phyloP scores from a whole-genome alignment of 2,329 filamentous ascomycete genomes.

The Aspergillus vadensis region DNA sequence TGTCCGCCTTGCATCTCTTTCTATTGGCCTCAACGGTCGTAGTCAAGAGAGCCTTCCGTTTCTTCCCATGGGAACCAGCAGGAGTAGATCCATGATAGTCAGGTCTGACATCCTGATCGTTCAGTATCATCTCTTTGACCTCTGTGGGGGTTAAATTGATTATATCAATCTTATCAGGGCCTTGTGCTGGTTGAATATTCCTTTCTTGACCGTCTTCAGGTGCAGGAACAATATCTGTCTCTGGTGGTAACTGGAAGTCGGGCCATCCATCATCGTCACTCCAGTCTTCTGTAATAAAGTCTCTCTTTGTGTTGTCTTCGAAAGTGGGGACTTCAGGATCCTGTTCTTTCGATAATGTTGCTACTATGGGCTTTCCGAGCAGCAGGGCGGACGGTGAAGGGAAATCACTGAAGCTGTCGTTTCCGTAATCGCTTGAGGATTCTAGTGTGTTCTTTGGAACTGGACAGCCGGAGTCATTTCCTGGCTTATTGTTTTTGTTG shows the following conservation, averaged over 20 bases:
- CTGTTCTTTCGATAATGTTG: neutral
- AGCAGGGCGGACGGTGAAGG: constrained; percentile 40
- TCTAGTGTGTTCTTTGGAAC: constrained; percentile 13
- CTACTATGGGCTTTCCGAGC: constrained; percentile 8
- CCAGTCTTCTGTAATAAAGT: neutral
- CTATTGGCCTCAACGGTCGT: too few relatives aligned
- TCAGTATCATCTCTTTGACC: too few relatives aligned
- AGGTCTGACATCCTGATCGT: neutral
- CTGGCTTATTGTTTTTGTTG: neutral
- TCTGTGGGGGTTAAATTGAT: too few relatives aligned
- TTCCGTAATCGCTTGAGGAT: constrained; percentile 38
- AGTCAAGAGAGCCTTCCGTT: neutral
- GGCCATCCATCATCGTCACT: constrained; percentile 4
- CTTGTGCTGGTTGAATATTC: neutral
- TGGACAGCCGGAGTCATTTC: neutral
- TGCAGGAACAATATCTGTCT: neutral
- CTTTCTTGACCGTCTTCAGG: neutral
- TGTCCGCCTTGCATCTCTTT: neutral
- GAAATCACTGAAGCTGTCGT: constrained; percentile 39
- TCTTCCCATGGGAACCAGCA: neutral
- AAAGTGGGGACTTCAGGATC: neutral
- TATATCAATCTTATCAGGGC: too few relatives aligned
- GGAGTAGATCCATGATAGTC: neutral
- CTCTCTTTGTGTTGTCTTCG: neutral
- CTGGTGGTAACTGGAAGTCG: neutral